Percentiles rank a stretch among this genome's conserved stretches.
phyloP scores from a whole-genome alignment of 306 rosid genomes.

The Senna siamea region DNA sequence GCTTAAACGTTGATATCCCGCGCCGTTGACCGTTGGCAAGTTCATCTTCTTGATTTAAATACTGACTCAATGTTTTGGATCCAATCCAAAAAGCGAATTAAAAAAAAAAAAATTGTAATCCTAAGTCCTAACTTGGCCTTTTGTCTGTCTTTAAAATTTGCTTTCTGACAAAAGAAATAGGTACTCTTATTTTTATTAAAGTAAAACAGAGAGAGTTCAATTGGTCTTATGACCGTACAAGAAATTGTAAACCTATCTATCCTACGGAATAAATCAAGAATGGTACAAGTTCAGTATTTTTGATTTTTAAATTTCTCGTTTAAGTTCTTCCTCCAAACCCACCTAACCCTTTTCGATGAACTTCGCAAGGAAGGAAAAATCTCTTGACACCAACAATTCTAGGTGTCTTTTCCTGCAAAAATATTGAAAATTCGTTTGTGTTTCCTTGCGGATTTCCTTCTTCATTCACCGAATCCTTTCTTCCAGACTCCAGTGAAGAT shows the following conservation, averaged over 20 bases:
- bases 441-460: neutral
- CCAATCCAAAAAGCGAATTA: neutral
- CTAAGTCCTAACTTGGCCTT: too few relatives aligned
- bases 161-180: too few relatives aligned
- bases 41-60: neutral
- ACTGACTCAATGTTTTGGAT: neutral
- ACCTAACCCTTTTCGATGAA: neutral
- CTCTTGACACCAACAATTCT: constrained; percentile 1
- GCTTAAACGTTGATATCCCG: neutral
- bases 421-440: neutral
- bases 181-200: too few relatives aligned
- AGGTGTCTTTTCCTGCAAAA: constrained; percentile 9
- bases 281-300: neutral
- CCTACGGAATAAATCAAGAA: constrained; percentile 6
- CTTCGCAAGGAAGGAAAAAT: neutral
- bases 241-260: neutral
- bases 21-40: neutral
- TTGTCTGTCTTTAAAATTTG: too few relatives aligned
- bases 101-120: too few relatives aligned
- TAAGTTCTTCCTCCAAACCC: neutral
- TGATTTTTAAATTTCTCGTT: neutral
- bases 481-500: neutral
- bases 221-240: neutral
- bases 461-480: neutral
- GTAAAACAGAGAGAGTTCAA: neutral